phyloP scores from a whole-genome alignment of 31 red algal species.

The Endocladia muricata region DNA sequence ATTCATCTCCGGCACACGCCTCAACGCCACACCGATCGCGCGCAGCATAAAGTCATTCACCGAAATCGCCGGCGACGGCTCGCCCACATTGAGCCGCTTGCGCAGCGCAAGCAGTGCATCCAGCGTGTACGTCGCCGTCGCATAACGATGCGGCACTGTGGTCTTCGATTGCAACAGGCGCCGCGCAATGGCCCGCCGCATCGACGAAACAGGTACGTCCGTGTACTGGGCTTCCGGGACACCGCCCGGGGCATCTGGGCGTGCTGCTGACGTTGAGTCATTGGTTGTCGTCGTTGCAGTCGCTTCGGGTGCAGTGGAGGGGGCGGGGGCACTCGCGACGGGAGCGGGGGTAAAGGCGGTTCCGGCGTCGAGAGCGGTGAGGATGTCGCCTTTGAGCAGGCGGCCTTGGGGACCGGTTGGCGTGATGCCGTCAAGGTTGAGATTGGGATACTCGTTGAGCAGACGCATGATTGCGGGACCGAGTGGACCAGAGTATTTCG shows the following conservation, averaged over 20 bases:
- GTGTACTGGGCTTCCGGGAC: too few species aligned
- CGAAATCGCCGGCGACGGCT: constrained; percentile 52
- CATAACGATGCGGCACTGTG: constrained; percentile 70
- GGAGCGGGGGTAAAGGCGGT: constrained; percentile 18
- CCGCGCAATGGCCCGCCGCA: constrained; percentile 67
- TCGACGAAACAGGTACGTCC: constrained; percentile 40
- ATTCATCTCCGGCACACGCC: constrained; percentile 59
- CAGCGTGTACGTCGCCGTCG: constrained; percentile 37
- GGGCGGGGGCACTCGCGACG: not conserved
- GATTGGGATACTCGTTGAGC: constrained; percentile 34
- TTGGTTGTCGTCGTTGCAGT: not conserved
- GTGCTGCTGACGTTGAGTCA: not conserved
- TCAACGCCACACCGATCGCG: constrained; percentile 60
- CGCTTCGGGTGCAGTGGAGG: not conserved
- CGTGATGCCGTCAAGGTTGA: constrained; percentile 38
- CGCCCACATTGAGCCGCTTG: constrained; percentile 58
- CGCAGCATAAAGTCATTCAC: constrained; percentile 85
- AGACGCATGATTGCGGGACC: constrained; percentile 50
- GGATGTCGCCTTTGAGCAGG: constrained; percentile 78
- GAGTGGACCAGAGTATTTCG: constrained; percentile 11
- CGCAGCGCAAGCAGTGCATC: constrained; percentile 65
- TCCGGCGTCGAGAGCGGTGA: constrained; percentile 54
- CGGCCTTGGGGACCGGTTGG: constrained; percentile 62
- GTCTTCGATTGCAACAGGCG: constrained; percentile 71
- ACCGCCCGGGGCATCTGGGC: not conserved